Conservation (phyloP, 2,329 filamentous ascomycete genomes). For the Aspergillus brunneoviolaceus region DNA sequence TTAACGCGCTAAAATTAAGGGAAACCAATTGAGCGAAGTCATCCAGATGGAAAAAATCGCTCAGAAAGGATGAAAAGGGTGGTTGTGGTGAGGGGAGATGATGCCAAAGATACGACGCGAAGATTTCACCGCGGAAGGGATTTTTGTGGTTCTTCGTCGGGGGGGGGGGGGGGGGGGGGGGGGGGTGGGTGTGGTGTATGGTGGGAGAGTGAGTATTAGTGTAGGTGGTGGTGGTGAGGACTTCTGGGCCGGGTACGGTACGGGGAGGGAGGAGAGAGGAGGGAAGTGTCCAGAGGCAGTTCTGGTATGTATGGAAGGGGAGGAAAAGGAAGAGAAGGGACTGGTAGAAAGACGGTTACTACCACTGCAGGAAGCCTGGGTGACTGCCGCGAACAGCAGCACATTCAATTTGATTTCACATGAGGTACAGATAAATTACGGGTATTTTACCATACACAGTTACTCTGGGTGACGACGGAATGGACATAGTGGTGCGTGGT, state of each 20-base stretch:
- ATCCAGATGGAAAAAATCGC: slow-evolving; percentile 47
- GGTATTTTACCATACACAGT: background rate
- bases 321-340: background rate
- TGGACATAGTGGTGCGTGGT: background rate
- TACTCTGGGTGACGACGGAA: background rate
- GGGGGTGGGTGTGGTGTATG: background rate
- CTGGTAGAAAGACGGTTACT: too few species aligned
- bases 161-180: background rate
- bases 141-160: slow-evolving; percentile 23
- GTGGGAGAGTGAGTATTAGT: slow-evolving; percentile 3
- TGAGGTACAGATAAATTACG: slow-evolving; percentile 8
- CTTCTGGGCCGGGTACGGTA: slow-evolving; percentile 22
- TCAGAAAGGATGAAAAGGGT: slow-evolving; percentile 45
- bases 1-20: slow-evolving; percentile 48
- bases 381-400: slow-evolving; percentile 19
- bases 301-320: slow-evolving; percentile 15
- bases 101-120: slow-evolving; percentile 33
- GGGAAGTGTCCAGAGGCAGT: background rate
- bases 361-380: slow-evolving; percentile 9
- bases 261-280: slow-evolving; percentile 10
- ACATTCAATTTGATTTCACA: background rate
- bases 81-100: slow-evolving; percentile 40
- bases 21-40: slow-evolving; percentile 39
- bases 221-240: slow-evolving; percentile 24
- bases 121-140: slow-evolving; percentile 32